A percentile compares a stretch with the other conserved stretches of the same genome.
phyloP scores from a whole-genome alignment of 192 early-diverging fungal species.

The Linderina pennispora region DNA sequence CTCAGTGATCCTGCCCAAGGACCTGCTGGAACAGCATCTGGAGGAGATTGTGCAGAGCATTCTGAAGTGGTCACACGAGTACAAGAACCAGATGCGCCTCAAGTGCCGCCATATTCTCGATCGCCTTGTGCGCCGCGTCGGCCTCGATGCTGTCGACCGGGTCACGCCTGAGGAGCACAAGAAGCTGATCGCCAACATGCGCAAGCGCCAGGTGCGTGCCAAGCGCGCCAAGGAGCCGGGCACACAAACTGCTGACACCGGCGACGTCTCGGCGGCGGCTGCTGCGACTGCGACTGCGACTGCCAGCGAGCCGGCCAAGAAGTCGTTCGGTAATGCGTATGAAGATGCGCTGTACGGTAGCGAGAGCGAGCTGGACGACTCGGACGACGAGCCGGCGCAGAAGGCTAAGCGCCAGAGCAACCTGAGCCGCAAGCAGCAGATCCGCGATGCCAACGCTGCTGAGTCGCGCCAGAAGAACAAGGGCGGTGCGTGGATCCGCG shows the following conservation, averaged over 20 bases:
- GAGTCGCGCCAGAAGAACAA: not conserved
- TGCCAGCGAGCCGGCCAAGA: constrained; percentile 40
- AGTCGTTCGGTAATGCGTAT: constrained; percentile 64
- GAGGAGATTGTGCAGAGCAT: constrained; percentile 66
- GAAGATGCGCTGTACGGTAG: constrained; percentile 90
- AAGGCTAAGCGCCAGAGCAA: constrained; percentile 12
- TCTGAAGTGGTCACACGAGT: constrained; percentile 77
- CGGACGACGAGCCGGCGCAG: constrained; percentile 57
- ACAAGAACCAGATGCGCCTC: constrained; percentile 84
- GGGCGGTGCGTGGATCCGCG: constrained; percentile 55
- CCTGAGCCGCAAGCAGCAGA: constrained; percentile 22
- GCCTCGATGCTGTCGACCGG: constrained; percentile 64
- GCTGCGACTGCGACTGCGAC: constrained; percentile 36
- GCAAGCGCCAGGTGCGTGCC: constrained; percentile 77
- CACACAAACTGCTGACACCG: constrained; percentile 25
- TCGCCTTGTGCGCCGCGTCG: constrained; percentile 80
- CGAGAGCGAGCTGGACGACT: constrained; percentile 84
- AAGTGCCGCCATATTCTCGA: constrained; percentile 92
- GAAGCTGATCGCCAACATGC: constrained; percentile 89
- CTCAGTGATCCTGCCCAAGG: constrained; percentile 68
- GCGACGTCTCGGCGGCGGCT: constrained; percentile 17
- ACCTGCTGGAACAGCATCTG: constrained; percentile 65
- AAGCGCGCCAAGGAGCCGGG: constrained; percentile 62
- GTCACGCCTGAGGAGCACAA: constrained; percentile 81
- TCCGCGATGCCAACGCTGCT: constrained; percentile 11